Evolutionary conservation across 2,329 filamentous ascomycete genomes (phyloP).

Genomic region (Fusarium protoensiforme): DNA sequence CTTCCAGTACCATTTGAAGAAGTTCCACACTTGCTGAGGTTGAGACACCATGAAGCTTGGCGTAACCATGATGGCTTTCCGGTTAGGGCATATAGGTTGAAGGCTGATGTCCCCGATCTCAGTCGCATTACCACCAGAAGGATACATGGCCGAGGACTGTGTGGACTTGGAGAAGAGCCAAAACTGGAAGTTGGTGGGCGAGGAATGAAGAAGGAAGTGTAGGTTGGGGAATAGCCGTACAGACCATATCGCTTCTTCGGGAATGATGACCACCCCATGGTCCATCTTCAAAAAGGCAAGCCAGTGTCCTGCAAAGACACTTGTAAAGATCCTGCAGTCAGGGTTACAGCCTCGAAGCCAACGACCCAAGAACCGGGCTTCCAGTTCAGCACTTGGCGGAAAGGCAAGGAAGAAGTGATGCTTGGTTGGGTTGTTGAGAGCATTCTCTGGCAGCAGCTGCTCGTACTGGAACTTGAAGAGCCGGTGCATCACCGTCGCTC

Average conservation of each 20-base stretch:
- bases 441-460: conserved; percentile 39
- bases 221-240: conserved; percentile 55
- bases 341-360: conserved; percentile 58
- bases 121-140: conserved; percentile 1
- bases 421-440: conserved; percentile 28
- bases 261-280: conserved; percentile 54
- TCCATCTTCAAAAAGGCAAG: conserved; percentile 51
- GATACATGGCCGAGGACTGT: conserved; percentile 26
- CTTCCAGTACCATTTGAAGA: conserved; percentile 52
- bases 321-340: conserved; percentile 55
- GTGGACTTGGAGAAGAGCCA: conserved; percentile 54
- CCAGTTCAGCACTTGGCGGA: conserved; percentile 50
- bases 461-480: conserved; percentile 49
- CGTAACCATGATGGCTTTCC: conserved; percentile 52
- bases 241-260: conserved; percentile 54
- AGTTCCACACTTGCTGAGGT: conserved; percentile 46
- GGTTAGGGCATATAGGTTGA: conserved; percentile 44
- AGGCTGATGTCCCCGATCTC: conserved; percentile 40
- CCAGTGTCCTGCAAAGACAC: conserved; percentile 59
- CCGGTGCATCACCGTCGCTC: conserved; percentile 39
- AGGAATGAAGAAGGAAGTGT: conserved; percentile 45
- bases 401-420: conserved; percentile 61
- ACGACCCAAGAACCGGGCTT: conserved; percentile 52
- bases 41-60: conserved; percentile 56
- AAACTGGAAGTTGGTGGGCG: conserved; percentile 46